phyloP scores from a whole-genome alignment of 2,329 filamentous ascomycete genomes.

The Nemania abortiva region DNA sequence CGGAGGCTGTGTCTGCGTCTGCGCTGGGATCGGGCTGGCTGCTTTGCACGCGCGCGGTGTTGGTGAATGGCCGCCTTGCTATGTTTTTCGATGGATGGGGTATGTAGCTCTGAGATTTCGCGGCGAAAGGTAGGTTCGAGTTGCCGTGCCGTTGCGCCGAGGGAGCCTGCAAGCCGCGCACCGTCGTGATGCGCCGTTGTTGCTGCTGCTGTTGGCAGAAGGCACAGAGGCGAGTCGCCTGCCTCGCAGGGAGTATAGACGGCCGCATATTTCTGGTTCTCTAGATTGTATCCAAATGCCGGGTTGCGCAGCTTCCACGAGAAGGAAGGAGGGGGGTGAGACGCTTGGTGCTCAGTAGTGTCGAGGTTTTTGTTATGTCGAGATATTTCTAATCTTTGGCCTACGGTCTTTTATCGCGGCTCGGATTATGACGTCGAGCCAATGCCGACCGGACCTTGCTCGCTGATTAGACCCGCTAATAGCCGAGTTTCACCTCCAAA shows the following conservation, averaged over 20 bases:
- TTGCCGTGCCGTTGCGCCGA: not conserved
- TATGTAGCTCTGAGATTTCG: not conserved
- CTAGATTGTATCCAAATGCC: not conserved
- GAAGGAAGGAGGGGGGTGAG: not conserved
- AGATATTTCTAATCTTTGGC: not conserved
- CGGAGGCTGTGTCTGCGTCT: not conserved
- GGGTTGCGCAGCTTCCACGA: not conserved
- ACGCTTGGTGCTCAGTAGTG: not conserved
- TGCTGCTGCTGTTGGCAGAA: slow-evolving; percentile 45
- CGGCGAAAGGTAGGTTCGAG: not conserved
- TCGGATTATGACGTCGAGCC: slow-evolving; percentile 37
- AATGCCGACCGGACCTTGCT: slow-evolving; percentile 14
- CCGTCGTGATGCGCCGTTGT: slow-evolving; percentile 25
- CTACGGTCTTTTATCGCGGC: slow-evolving; percentile 17
- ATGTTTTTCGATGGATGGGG: not conserved
- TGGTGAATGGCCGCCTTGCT: slow-evolving; percentile 12
- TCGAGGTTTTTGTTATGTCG: not conserved
- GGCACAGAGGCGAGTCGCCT: slow-evolving; percentile 47
- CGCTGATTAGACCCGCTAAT: slow-evolving; percentile 31
- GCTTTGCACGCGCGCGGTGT: not conserved
- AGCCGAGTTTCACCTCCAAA: slow-evolving; percentile 26
- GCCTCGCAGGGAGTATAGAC: slow-evolving; percentile 39
- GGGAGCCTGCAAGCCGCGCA: slow-evolving; percentile 13
- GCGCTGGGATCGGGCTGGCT: not conserved
- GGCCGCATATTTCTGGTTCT: slow-evolving; percentile 41